A percentile compares a stretch with the other conserved stretches of the same genome.
Conservation (phyloP, 2,329 filamentous ascomycete species). For the Colletotrichum cereale region DNA sequence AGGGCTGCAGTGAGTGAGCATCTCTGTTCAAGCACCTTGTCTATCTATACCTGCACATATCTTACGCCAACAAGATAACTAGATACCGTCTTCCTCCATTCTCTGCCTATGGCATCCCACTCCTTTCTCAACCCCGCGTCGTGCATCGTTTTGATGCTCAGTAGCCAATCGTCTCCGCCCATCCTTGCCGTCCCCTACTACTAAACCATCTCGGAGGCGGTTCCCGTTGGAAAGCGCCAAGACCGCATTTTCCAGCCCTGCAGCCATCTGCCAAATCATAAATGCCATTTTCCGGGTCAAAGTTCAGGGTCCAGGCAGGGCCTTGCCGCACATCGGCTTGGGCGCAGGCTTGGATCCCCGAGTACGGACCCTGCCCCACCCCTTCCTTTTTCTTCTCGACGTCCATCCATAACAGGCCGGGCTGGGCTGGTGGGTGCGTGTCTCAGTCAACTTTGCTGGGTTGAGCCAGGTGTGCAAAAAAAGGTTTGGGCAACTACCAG, state of each 20-base stretch:
- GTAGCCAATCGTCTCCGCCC: background rate
- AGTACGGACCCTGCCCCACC: conserved; percentile 15
- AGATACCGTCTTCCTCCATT: background rate
- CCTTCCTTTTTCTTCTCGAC: background rate
- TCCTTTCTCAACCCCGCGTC: no score
- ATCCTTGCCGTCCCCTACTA: background rate
- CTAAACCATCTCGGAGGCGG: background rate
- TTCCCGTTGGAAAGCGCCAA: background rate
- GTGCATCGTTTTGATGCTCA: background rate
- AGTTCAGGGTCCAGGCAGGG: conserved; percentile 23
- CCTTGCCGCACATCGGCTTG: conserved; percentile 1
- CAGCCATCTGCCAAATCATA: background rate
- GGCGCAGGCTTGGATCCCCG: background rate
- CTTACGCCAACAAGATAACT: background rate
- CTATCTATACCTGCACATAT: background rate
- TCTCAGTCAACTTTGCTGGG: conserved; percentile 17
- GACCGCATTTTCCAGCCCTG: background rate
- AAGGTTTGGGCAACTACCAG: background rate
- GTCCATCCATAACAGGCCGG: conserved; percentile 2
- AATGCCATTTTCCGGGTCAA: conserved; percentile 6
- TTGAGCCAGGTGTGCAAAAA: background rate
- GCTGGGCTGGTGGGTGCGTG: conserved; percentile 3
- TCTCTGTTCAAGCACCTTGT: background rate
- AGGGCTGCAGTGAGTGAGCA: background rate
- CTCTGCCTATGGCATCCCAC: background rate